These are phyloP conservation scores for Coemansia sp. DNA, from an alignment of 192 early-diverging fungal genomes.

Conservation along the genomic window DNA sequence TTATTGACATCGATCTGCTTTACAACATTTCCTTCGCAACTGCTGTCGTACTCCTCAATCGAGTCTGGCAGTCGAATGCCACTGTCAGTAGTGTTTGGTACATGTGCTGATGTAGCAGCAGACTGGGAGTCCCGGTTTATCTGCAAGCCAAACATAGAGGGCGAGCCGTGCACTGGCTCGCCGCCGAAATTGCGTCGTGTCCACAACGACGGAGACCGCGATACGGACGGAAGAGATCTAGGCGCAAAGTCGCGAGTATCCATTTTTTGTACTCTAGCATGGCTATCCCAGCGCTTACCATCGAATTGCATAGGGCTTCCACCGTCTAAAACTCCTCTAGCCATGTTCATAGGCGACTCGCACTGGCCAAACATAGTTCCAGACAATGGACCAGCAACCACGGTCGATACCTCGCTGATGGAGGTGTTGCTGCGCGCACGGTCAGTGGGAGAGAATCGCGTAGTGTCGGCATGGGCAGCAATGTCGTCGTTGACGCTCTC, in stretches of 20 bases:
- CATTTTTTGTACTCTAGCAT: neutral
- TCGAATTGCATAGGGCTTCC: neutral
- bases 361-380: neutral
- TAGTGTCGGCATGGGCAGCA: conserved; percentile 17
- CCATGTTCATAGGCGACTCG: neutral
- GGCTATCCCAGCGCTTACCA: neutral
- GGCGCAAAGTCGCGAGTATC: conserved; percentile 1
- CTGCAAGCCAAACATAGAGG: neutral
- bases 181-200: neutral
- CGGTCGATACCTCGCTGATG: conserved; percentile 15
- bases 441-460: neutral
- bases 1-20: neutral
- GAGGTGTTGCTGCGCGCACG: conserved; percentile 24
- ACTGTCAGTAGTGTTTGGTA: neutral
- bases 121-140: neutral
- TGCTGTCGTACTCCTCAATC: conserved; percentile 26
- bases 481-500: conserved; percentile 35
- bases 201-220: neutral
- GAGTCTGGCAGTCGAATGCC: conserved; percentile 19
- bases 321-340: neutral
- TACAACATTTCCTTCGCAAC: neutral
- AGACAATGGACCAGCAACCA: neutral
- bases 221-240: neutral
- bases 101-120: neutral
- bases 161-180: neutral